Percentiles rank a stretch among this genome's conserved stretches.
Evolutionary conservation across 2,329 filamentous ascomycete species (phyloP).

Genomic region (Colletotrichum magnum): DNA sequence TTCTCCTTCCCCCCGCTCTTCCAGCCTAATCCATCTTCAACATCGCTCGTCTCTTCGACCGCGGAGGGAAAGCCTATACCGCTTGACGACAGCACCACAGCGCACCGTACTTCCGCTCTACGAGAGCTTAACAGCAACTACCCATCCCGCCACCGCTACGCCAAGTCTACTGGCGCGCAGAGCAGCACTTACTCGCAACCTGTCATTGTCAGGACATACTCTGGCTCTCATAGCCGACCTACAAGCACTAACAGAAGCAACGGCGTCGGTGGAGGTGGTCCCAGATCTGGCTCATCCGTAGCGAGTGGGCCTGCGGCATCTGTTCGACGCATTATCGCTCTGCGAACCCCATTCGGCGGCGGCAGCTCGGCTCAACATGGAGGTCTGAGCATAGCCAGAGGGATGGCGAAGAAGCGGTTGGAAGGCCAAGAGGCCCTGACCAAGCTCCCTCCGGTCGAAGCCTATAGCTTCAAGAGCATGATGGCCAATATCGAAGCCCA

Average conservation of each 20-base stretch:
- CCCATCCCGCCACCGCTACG: constrained; percentile 69
- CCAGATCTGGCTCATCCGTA: constrained; percentile 27
- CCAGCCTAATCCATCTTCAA: constrained; percentile 65
- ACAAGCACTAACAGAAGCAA: constrained; percentile 46
- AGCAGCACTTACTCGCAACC: constrained; percentile 74
- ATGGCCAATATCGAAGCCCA: constrained; percentile 68
- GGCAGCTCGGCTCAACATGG: constrained; percentile 54
- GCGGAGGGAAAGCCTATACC: constrained; percentile 70
- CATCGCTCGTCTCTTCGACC: constrained; percentile 67
- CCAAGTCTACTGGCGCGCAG: constrained; percentile 69
- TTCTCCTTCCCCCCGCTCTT: constrained; percentile 64
- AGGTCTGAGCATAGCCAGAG: constrained; percentile 60
- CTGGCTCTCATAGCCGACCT: constrained; percentile 58
- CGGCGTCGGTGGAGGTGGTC: constrained; percentile 23
- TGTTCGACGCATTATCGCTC: constrained; percentile 42
- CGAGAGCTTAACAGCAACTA: constrained; percentile 72
- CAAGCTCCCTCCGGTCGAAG: constrained; percentile 72
- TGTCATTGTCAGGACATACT: constrained; percentile 76
- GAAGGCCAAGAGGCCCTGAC: constrained; percentile 49
- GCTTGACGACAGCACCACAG: constrained; percentile 68
- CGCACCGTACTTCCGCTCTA: constrained; percentile 71
- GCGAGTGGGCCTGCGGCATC: constrained; percentile 40
- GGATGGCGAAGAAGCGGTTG: constrained; percentile 55
- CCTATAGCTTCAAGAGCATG: constrained; percentile 76
- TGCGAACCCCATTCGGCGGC: constrained; percentile 48